Conservation (phyloP, 129 eudicot species). For the Scalesia atractyloides region DNA sequence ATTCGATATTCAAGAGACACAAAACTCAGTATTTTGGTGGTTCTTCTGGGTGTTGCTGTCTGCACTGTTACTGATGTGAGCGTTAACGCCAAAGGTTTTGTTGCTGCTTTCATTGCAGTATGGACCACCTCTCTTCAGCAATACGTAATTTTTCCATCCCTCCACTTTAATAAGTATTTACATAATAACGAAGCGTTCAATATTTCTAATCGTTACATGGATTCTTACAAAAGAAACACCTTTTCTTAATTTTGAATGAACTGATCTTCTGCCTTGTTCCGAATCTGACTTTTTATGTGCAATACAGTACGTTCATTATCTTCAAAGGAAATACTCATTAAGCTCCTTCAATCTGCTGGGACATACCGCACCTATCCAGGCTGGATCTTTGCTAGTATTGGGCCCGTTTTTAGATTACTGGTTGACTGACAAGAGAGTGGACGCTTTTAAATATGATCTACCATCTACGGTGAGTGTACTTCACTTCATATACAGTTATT, state of each 20-base stretch:
- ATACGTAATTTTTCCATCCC: slow-evolving; percentile 52
- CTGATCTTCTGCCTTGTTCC: background rate
- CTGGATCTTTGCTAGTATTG: slow-evolving; percentile 66
- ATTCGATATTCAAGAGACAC: slow-evolving; percentile 78
- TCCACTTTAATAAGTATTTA: slow-evolving; percentile 4
- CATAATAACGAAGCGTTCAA: background rate
- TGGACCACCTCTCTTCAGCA: slow-evolving; percentile 83
- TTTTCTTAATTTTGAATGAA: background rate
- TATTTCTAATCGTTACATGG: background rate
- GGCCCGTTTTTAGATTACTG: slow-evolving; percentile 94
- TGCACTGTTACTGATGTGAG: slow-evolving; percentile 90
- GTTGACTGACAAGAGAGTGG: slow-evolving; percentile 74
- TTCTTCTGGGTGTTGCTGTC: slow-evolving; percentile 81
- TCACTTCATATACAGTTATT: slow-evolving; percentile 1
- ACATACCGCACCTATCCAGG: slow-evolving; percentile 92
- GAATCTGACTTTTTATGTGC: slow-evolving; percentile 29
- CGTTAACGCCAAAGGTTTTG: slow-evolving; percentile 70
- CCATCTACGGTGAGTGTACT: slow-evolving; percentile 64
- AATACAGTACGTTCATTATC: slow-evolving; percentile 91
- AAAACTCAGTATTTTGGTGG: slow-evolving; percentile 66
- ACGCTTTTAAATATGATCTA: slow-evolving; percentile 48
- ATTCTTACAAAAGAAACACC: slow-evolving; percentile 9
- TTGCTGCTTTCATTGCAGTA: slow-evolving; percentile 79
- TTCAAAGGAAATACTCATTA: slow-evolving; percentile 81
- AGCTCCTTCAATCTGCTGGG: slow-evolving; percentile 89